Conservation (phyloP, 1,284 basidiomycete genomes). For the Leucoagaricus sp. region DNA sequence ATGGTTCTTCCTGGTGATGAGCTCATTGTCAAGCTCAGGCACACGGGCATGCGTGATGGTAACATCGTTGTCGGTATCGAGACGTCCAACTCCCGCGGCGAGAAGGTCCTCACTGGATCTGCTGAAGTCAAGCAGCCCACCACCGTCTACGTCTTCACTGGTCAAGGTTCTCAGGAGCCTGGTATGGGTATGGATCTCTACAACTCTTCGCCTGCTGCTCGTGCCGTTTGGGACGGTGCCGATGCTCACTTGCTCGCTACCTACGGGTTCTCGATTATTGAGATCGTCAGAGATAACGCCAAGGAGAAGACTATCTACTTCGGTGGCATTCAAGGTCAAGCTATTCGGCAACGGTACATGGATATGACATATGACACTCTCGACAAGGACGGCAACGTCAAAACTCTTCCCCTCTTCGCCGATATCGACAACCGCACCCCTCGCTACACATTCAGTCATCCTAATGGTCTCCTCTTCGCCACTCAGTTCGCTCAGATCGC, state of each 20-base stretch:
- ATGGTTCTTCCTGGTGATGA: constrained; percentile 97
- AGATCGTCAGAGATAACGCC: constrained; percentile 97
- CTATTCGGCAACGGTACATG: constrained; percentile 98
- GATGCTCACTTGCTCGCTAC: constrained; percentile 92
- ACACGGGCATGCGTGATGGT: constrained; percentile 89
- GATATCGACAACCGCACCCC: constrained; percentile 92
- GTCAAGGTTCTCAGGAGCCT: constrained; percentile 97
- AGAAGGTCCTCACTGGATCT: constrained; percentile 91
- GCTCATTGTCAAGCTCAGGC: constrained; percentile 86
- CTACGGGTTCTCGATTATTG: constrained; percentile 97
- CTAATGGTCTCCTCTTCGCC: constrained; percentile 92
- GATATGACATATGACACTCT: constrained; percentile 97
- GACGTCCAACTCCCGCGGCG: constrained; percentile 83
- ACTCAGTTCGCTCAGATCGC: constrained; percentile 99
- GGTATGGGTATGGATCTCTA: constrained; percentile 99
- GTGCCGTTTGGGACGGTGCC: constrained; percentile 96
- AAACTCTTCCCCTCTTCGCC: constrained; percentile 91
- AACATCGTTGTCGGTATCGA: constrained; percentile 92
- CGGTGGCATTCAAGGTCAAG: constrained; percentile 98
- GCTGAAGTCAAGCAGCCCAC: constrained; percentile 92
- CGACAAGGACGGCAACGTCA: constrained; percentile 93
- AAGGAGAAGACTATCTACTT: constrained; percentile 99
- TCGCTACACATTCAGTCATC: constrained; percentile 97
- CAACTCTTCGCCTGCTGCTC: constrained; percentile 88
- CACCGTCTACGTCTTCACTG: constrained; percentile 97